Evolutionary conservation across 176 grass and related monocot genomes (phyloP).

Genomic region (Cymbopogon citratus): DNA sequence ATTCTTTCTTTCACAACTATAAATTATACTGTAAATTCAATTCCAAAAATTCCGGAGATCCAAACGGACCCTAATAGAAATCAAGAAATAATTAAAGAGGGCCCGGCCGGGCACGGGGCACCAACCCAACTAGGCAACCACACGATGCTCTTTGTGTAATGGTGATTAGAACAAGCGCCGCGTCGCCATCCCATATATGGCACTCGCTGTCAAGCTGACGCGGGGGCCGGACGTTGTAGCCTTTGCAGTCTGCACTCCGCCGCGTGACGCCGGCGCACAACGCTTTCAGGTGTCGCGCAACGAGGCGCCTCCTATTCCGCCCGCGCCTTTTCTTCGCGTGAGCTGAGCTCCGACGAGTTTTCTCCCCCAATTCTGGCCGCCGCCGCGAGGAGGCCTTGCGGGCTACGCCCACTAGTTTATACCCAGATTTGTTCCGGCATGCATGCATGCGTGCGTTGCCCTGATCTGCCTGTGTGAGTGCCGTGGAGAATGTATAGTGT

Average conservation of each 20-base stretch:
- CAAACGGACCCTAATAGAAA: no score
- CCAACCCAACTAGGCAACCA: background rate
- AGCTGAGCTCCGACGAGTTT: background rate
- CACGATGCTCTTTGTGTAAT: background rate
- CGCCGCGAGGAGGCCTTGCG: background rate
- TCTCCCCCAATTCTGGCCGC: background rate
- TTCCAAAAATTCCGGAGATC: no score
- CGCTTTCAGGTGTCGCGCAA: constrained; percentile 56
- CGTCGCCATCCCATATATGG: background rate
- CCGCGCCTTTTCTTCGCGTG: background rate
- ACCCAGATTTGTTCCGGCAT: background rate
- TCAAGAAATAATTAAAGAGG: no score
- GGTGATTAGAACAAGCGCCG: background rate
- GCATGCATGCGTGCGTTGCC: background rate
- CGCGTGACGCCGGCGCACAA: constrained; percentile 30
- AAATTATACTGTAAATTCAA: no score
- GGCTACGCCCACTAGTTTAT: constrained; percentile 17
- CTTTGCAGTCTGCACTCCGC: constrained; percentile 6
- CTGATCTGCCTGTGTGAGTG: background rate
- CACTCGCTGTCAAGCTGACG: constrained; percentile 17
- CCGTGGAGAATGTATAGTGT: background rate
- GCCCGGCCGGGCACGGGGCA: background rate
- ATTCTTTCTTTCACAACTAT: no score
- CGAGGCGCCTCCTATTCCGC: constrained; percentile 42
- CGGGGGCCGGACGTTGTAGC: background rate